These are phyloP conservation scores for Coemansia aciculifera DNA, from an alignment of 192 early-diverging fungal species.

Conservation along the genomic window DNA sequence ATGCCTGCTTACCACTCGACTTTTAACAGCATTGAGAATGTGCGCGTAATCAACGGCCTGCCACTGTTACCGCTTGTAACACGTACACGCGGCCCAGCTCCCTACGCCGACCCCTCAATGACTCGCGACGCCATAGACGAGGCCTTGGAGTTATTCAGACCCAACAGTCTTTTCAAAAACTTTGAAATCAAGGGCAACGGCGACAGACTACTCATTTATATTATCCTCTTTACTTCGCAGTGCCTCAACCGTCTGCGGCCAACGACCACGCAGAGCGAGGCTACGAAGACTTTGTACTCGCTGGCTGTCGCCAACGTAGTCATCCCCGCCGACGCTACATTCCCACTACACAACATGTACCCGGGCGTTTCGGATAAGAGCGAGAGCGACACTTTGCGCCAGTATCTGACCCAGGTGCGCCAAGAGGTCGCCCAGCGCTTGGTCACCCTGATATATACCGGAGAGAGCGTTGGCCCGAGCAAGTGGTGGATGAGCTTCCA, in stretches of 20 bases:
- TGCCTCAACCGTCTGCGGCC: conserved; percentile 71
- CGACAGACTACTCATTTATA: conserved; percentile 94
- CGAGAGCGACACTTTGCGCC: conserved; percentile 80
- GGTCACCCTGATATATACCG: conserved; percentile 72
- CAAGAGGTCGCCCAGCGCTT: conserved; percentile 83
- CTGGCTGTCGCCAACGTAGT: conserved; percentile 88
- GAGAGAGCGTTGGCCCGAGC: conserved; percentile 70
- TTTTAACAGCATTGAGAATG: conserved; percentile 20
- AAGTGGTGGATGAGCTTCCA: conserved; percentile 99
- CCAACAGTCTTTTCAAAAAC: conserved; percentile 97
- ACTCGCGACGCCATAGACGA: conserved; percentile 93
- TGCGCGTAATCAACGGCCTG: conserved; percentile 75
- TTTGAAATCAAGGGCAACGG: conserved; percentile 96
- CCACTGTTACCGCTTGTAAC: conserved; percentile 87
- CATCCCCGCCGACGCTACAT: conserved; percentile 88
- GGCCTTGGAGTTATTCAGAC: conserved; percentile 89
- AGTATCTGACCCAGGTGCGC: conserved; percentile 88
- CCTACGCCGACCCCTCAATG: conserved; percentile 59
- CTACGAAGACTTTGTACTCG: conserved; percentile 73
- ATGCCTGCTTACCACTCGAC: conserved; percentile 50
- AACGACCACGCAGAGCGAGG: conserved; percentile 67
- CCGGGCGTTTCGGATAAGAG: conserved; percentile 64
- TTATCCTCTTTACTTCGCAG: conserved; percentile 89
- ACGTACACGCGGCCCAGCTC: conserved; percentile 82
- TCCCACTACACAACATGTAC: conserved; percentile 93